Evolutionary conservation across 1,284 basidiomycete species (phyloP), one percentile per base, ranked within the genome.

Genomic region (Mycena citricolor): DNA sequence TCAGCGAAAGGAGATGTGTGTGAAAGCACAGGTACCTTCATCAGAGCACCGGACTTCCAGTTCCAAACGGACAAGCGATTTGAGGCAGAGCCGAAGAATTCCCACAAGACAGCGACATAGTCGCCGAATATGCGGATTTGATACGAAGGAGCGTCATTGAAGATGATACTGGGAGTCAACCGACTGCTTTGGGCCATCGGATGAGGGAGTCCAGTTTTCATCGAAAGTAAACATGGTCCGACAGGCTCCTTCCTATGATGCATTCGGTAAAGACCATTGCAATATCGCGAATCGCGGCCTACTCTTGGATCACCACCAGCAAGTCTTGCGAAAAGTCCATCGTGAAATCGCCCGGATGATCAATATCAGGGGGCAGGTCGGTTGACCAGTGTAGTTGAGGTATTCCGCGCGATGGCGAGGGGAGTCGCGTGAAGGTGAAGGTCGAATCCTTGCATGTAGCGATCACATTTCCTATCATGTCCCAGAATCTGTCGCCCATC

Each of bases 281-380:
- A 11, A 36, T 12, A 3, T 16, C 4, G 23, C 8, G 20, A 4
- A 23, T 10, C 1, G 3, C 12, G 24, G 38, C 44, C 31, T 33
- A 53, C 51, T 20, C 28, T 26, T 46, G 35, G 13, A 58, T 38
- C 5, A 46, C 36, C 1, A 60, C 46, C 11, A 61, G 48, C 25
- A 61, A 48, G 42, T 61, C 53, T 29, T 52, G 49, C 4, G 54
- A 57, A 6, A 54, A 42, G 46, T 61, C 57, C 34, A 61, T 48
- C 4, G 54, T 42, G 32, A 61, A 61, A 41, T 61, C 59, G 24
- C 16, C 22, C 5, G 14, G 14, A 20, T 17, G 10, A 13, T 32
- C n/a, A n/a, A 46, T 23, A 19, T 33, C 29, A 12, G 52, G n/a
- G 12, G 33, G 30, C 14, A 47, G 19, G 10, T 28, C 43, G 8